These are phyloP conservation scores for Pelargonium australe DNA, from an alignment of 441 rosid genomes.

Conservation along the genomic window DNA sequence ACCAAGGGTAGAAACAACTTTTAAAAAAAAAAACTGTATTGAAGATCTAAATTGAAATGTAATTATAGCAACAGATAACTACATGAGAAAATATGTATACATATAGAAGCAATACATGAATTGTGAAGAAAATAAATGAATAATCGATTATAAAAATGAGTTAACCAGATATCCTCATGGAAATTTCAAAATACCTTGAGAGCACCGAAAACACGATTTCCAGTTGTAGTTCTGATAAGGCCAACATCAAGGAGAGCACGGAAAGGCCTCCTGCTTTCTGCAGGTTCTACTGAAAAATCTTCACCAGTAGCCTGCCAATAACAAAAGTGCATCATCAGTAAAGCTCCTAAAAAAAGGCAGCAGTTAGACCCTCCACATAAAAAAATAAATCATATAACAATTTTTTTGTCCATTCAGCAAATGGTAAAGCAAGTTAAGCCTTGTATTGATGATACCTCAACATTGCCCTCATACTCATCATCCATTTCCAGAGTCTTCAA, in stretches of 20 bases:
- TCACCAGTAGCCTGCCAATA: conserved; percentile 69
- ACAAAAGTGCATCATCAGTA: neutral
- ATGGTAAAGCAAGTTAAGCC: neutral
- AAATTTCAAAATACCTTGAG: conserved; percentile 47
- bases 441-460: conserved; percentile 38
- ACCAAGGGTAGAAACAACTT: too few species aligned
- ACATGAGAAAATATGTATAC: too few species aligned
- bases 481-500: conserved; percentile 77
- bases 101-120: too few species aligned
- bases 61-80: too few species aligned
- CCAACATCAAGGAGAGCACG: conserved; percentile 97
- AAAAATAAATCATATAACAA: neutral
- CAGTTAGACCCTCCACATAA: neutral
- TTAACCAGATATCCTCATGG: neutral
- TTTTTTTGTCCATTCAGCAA: neutral
- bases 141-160: too few species aligned
- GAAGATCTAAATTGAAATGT: too few species aligned
- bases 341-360: neutral
- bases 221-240: conserved; percentile 71
- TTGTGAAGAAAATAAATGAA: too few species aligned
- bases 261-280: conserved; percentile 80
- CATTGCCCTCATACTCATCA: conserved; percentile 62
- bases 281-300: conserved; percentile 76
- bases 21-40: too few species aligned
- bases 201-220: conserved; percentile 75